Base-by-base conservation (phyloP, 257 asterid species). In the Nicotiana obtusifolia region DNA sequence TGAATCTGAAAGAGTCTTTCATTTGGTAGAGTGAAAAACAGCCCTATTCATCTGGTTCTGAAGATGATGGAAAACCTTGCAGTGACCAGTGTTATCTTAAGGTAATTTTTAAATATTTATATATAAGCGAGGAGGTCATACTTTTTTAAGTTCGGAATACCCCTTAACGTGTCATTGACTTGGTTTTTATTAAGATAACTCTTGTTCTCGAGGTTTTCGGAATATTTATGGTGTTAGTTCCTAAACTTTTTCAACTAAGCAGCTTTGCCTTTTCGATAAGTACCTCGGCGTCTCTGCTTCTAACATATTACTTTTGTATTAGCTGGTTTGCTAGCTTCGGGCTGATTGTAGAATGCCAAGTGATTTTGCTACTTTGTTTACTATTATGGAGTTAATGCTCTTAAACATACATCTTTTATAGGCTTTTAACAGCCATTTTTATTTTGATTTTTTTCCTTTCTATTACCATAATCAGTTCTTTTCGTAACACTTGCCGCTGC, bases 41-140 rank as follows among this genome's bases (percentile, higher is more conserved):
- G 86, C 33, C 90, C 64, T 90, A 83, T 78, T 65, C 88, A 68
- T 89, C 84, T 53, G 97, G 91, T 73, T 83, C 90, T 13, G 97
- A 94, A 65, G 97, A 90, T 82, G 93, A 87, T 28, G 88, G 87
- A 76, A 93, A 83, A 85, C 98, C 98, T 44, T 96, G 99, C 54
- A 84, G 98, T 54, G 93, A 90, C 73, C 95, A 89, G 82, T 96
- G 99, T 81, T 92, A 89, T 85, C 95, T 94, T 88, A 86, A 79
- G 99, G 99, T 96, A 89, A 62, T 84, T 77, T 49, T 67, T 83
- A 3, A 22, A 26, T 33, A 75, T 49, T 14, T 49, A 16, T 75
- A 71, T 47, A 24, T 22, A 75, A 15, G 62, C 24, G 52, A 22
- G 41, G 35, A 49, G 15, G 17, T 75, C 62, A 49, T 49, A 49